A percentile compares a stretch with the other conserved stretches of the same genome.
These are phyloP conservation scores for Trichoderma citrinoviride DNA, from an alignment of 2,329 filamentous ascomycete genomes.

Conservation along the genomic window DNA sequence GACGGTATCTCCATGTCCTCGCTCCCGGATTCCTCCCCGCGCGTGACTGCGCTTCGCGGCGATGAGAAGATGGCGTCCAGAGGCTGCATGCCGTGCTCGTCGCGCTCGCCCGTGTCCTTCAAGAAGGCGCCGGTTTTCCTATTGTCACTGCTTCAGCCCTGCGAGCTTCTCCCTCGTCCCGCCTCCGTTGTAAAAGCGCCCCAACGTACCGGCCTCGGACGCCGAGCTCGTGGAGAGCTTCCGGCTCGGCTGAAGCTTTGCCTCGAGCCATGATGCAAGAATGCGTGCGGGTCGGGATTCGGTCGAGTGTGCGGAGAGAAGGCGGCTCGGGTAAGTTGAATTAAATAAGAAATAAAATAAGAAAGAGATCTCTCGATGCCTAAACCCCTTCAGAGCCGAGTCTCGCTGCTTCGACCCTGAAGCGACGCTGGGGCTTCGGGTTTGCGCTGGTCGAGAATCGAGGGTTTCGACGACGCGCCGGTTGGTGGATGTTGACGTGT, in stretches of 20 bases:
- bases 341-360: not conserved
- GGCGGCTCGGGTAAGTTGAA: not conserved
- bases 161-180: not conserved
- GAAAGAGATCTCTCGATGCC: not conserved
- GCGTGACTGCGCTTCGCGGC: constrained; percentile 55
- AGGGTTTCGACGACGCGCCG: constrained; percentile 21
- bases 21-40: constrained; percentile 37
- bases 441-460: constrained; percentile 5
- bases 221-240: constrained; percentile 37
- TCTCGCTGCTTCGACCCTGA: not conserved
- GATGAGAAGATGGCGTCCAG: constrained; percentile 88
- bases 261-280: constrained; percentile 35
- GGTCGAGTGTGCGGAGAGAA: not conserved
- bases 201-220: constrained; percentile 40
- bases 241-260: constrained; percentile 31
- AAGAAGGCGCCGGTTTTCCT: constrained; percentile 90
- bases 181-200: not conserved
- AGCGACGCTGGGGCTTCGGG: constrained; percentile 13
- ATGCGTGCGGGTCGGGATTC: not conserved
- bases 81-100: constrained; percentile 89
- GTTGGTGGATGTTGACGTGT: constrained; percentile 25
- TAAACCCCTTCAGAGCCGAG: not conserved
- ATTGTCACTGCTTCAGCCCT: constrained; percentile 21
- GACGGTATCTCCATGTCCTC: constrained; percentile 54
- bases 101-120: constrained; percentile 73